phyloP scores from a whole-genome alignment of 2,329 filamentous ascomycete species.

The Xylariaceae sp. region DNA sequence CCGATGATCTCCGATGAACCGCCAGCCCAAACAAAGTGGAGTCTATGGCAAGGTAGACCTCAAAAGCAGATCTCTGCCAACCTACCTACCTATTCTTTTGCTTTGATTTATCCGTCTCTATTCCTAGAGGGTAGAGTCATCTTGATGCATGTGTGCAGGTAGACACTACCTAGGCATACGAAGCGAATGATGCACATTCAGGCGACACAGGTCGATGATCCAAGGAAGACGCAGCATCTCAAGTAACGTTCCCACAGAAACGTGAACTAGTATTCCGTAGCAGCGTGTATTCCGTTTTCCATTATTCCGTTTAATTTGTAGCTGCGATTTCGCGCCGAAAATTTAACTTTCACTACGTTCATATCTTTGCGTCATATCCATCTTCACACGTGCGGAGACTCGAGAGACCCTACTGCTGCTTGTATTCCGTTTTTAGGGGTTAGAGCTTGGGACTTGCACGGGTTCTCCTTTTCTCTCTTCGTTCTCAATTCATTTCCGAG shows the following conservation, averaged over 20 bases:
- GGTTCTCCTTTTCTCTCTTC: neutral
- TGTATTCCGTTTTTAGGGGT: neutral
- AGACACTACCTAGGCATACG: too few species aligned
- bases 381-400: neutral
- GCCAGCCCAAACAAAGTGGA: neutral
- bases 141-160: too few species aligned
- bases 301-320: too few species aligned
- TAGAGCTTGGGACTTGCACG: neutral
- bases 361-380: constrained; percentile 1
- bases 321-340: too few species aligned
- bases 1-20: neutral
- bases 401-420: neutral
- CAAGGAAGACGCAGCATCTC: too few species aligned
- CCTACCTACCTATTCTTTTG: neutral
- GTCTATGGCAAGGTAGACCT: neutral
- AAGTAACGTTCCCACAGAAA: too few species aligned
- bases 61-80: neutral
- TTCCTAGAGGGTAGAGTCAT: too few species aligned
- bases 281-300: too few species aligned
- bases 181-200: too few species aligned
- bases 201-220: too few species aligned
- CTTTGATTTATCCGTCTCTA: too few species aligned
- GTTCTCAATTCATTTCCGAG: neutral
- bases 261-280: too few species aligned
- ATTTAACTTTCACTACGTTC: neutral